Percentiles rank a stretch among this genome's conserved stretches.
Conservation (phyloP, 306 rosid species). For the Parietaria judaica region DNA sequence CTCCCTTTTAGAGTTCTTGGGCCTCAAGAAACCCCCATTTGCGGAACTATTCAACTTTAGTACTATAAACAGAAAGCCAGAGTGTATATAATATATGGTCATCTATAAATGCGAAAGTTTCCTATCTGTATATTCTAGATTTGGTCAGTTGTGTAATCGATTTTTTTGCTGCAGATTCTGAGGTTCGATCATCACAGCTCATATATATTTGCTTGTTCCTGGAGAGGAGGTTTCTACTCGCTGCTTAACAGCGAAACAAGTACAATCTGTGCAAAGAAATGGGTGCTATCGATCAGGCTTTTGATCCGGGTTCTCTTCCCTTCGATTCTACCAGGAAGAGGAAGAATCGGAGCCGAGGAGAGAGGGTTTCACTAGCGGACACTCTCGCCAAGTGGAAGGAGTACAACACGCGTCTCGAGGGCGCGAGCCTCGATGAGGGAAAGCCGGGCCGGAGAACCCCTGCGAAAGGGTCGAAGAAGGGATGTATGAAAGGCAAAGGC, state of each 20-base stretch:
- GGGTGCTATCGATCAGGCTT: conserved; percentile 42
- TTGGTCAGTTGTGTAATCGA: not conserved
- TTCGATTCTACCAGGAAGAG: conserved; percentile 59
- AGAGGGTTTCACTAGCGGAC: conserved; percentile 53
- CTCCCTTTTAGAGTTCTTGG: conserved; percentile 3
- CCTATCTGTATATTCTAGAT: not conserved
- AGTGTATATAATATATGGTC: not conserved
- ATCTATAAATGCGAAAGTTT: not conserved
- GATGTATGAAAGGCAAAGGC: conserved; percentile 98
- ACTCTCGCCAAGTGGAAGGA: conserved; percentile 71
- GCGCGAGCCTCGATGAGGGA: conserved; percentile 19
- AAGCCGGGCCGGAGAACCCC: conserved; percentile 45
- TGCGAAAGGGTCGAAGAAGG: conserved; percentile 93
- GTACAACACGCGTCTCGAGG: conserved; percentile 30
- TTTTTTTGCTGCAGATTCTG: conserved; percentile 26
- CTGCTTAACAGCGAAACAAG: not conserved
- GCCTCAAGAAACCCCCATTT: conserved; percentile 1
- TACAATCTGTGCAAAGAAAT: conserved; percentile 14
- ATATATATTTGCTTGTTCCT: conserved; percentile 8
- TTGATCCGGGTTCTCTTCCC: conserved; percentile 16
- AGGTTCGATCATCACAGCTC: not conserved
- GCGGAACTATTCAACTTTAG: not conserved
- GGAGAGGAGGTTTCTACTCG: conserved; percentile 9
- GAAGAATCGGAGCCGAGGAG: conserved; percentile 54
- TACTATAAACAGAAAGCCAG: not conserved